These are phyloP conservation scores for Athelia psychrophila DNA, from an alignment of 1,284 basidiomycete genomes.

Conservation along the genomic window DNA sequence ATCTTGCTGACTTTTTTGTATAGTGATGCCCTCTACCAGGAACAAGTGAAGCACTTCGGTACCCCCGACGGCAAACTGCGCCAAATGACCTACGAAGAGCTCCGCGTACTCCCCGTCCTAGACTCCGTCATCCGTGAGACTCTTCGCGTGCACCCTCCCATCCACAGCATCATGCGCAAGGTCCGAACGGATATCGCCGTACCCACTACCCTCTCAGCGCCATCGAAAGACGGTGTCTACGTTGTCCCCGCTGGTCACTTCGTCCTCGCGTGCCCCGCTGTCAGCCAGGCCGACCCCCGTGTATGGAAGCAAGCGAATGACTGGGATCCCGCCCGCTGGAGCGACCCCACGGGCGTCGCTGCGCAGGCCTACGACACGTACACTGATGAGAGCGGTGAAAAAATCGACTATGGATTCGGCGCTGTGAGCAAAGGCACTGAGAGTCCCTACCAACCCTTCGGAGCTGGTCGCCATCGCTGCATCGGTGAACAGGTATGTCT, in stretches of 20 bases:
- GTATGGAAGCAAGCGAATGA: conserved; percentile 76
- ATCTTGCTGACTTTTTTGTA: conserved; percentile 1
- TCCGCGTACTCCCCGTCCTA: conserved; percentile 81
- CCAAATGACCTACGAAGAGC: conserved; percentile 84
- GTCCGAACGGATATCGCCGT: conserved; percentile 85
- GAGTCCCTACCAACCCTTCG: conserved; percentile 93
- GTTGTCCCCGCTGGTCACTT: conserved; percentile 92
- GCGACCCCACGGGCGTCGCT: conserved; percentile 74
- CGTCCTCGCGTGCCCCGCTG: conserved; percentile 87
- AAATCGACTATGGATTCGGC: conserved; percentile 96
- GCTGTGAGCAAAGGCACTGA: conserved; percentile 91
- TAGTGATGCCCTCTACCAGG: conserved; percentile 80
- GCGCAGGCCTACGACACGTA: conserved; percentile 75
- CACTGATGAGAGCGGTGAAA: conserved; percentile 74
- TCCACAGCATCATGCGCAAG: conserved; percentile 90
- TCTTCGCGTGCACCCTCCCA: conserved; percentile 88
- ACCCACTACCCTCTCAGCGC: conserved; percentile 77
- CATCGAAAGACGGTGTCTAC: conserved; percentile 71
- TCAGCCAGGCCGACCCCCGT: conserved; percentile 84
- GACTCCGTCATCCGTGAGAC: conserved; percentile 93
- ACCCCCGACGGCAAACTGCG: conserved; percentile 81
- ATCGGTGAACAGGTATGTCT: conserved; percentile 83
- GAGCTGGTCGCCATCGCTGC: conserved; percentile 92
- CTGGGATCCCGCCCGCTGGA: conserved; percentile 89
- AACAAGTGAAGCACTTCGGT: conserved; percentile 85